These are phyloP conservation scores for Asparagopsis taxiformis DNA, from an alignment of 31 red algal species.

Conservation along the genomic window DNA sequence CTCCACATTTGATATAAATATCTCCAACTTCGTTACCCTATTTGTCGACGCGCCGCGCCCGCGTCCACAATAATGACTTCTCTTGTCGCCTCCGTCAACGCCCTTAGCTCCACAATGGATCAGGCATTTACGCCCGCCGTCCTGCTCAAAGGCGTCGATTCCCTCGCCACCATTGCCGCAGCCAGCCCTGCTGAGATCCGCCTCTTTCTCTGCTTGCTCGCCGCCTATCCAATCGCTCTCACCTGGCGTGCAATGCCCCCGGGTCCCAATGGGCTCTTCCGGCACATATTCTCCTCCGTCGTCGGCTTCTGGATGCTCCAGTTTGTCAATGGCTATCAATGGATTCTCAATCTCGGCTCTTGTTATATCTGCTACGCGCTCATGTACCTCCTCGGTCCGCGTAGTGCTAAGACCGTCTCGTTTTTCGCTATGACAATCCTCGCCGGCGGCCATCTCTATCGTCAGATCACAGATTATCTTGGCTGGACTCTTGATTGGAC, in stretches of 20 bases:
- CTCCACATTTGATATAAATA: too few species aligned
- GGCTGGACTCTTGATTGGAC: constrained; percentile 98
- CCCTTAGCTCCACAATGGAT: constrained; percentile 23
- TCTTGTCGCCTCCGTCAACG: background rate
- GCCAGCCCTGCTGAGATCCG: constrained; percentile 57
- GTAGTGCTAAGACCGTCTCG: constrained; percentile 57
- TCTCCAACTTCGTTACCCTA: too few species aligned
- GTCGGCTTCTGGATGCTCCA: constrained; percentile 82
- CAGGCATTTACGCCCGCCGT: constrained; percentile 52
- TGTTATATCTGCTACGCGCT: constrained; percentile 72
- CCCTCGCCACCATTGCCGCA: constrained; percentile 49
- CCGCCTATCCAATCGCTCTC: constrained; percentile 68
- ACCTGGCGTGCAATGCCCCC: constrained; percentile 73
- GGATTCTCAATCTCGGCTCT: constrained; percentile 67
- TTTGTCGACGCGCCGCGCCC: too few species aligned
- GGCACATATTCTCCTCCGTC: constrained; percentile 70
- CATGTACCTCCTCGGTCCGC: constrained; percentile 64
- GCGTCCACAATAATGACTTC: background rate
- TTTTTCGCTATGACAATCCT: constrained; percentile 76
- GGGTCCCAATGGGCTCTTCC: constrained; percentile 36
- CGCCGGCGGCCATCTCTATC: constrained; percentile 80
- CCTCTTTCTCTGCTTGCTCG: constrained; percentile 70
- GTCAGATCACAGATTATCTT: constrained; percentile 89
- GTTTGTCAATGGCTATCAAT: constrained; percentile 86
- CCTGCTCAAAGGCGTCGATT: constrained; percentile 42